phyloP scores from a whole-genome alignment of 2,329 filamentous ascomycete species.

The Metarhizium guizhouense region DNA sequence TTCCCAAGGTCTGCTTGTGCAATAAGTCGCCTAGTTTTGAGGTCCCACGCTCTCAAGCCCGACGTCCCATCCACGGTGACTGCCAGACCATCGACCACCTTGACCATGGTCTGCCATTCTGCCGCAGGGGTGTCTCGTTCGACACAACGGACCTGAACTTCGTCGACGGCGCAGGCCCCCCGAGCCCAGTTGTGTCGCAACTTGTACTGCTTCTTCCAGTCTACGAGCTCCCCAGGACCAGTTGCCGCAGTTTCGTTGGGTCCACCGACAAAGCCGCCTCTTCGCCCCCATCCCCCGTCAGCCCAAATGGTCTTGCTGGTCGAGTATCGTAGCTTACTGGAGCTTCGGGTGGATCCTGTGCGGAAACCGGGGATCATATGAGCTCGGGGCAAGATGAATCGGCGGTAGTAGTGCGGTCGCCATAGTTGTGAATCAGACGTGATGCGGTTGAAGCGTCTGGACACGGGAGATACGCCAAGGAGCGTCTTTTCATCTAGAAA shows the following conservation, averaged over 20 bases:
- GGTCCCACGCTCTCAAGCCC: slow-evolving; percentile 72
- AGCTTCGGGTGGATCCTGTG: slow-evolving; percentile 18
- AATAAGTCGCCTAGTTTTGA: slow-evolving; percentile 53
- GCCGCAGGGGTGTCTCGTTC: slow-evolving; percentile 21
- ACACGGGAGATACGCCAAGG: slow-evolving; percentile 55
- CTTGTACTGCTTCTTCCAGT: slow-evolving; percentile 87
- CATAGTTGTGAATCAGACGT: slow-evolving; percentile 80
- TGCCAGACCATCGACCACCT: slow-evolving; percentile 66
- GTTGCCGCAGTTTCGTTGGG: slow-evolving; percentile 40
- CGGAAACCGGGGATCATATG: slow-evolving; percentile 62
- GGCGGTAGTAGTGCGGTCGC: slow-evolving; percentile 80
- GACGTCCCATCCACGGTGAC: slow-evolving; percentile 62
- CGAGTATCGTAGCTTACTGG: slow-evolving; percentile 34
- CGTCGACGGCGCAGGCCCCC: slow-evolving; percentile 71
- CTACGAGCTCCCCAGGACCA: slow-evolving; percentile 31
- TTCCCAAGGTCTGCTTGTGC: slow-evolving; percentile 34
- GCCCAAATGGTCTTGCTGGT: slow-evolving; percentile 35
- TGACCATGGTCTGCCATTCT: slow-evolving; percentile 57
- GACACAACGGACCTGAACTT: slow-evolving; percentile 50
- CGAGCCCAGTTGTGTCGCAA: slow-evolving; percentile 85
- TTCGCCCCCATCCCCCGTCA: slow-evolving; percentile 28
- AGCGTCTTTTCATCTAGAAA: slow-evolving; percentile 64
- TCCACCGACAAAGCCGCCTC: slow-evolving; percentile 26
- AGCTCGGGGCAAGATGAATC: slow-evolving; percentile 76
- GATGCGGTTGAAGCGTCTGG: slow-evolving; percentile 63